A percentile compares a stretch with the other conserved stretches of the same genome.
Evolutionary conservation across 306 rosid species (phyloP).

Genomic region (Ziziphus jujuba): DNA sequence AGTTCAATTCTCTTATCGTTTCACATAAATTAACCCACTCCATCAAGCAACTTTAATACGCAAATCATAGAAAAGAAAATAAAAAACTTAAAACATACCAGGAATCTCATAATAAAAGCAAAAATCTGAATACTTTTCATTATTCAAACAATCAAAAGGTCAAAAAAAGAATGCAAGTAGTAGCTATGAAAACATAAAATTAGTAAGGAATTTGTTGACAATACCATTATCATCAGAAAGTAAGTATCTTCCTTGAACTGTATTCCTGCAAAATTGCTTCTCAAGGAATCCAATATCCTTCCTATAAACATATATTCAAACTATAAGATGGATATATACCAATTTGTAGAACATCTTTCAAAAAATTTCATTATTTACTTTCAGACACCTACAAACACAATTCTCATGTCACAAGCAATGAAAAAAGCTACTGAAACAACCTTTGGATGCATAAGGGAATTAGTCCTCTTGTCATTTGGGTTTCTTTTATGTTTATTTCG

Average conservation of each 20-base stretch:
- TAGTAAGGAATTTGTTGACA: constrained; percentile 6
- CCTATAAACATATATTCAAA: constrained; percentile 35
- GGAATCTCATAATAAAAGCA: background rate
- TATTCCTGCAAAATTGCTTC: constrained; percentile 50
- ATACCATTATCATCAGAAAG: constrained; percentile 77
- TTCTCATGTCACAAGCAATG: no score
- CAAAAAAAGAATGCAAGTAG: background rate
- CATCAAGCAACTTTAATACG: background rate
- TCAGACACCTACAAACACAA: background rate
- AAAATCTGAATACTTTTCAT: background rate
- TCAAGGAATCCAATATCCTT: constrained; percentile 56
- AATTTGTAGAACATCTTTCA: background rate
- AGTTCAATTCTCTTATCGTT: background rate
- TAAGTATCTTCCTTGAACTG: constrained; percentile 84
- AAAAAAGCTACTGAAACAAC: no score
- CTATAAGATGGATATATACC: background rate
- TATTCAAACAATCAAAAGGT: background rate
- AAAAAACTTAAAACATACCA: background rate
- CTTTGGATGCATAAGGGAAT: no score
- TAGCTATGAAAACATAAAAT: background rate
- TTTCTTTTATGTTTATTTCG: no score
- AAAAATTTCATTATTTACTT: no score
- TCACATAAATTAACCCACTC: background rate
- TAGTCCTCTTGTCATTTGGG: no score
- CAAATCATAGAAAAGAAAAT: background rate